These are phyloP conservation scores for Nitzschia palea DNA, from an alignment of 108 stramenopile species.

Conservation along the genomic window DNA sequence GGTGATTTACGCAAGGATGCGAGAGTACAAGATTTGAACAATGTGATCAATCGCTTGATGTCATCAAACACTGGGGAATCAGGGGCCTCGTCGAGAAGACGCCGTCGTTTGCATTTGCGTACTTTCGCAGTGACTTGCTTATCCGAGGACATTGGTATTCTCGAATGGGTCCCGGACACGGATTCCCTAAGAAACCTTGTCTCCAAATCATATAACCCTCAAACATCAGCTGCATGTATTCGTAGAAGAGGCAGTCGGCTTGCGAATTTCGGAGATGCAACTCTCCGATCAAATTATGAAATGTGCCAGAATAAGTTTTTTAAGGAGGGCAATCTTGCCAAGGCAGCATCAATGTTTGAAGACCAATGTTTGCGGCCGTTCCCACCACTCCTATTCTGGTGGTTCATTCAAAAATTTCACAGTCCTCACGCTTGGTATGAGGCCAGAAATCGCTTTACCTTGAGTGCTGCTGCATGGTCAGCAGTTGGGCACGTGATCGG, in stretches of 20 bases:
- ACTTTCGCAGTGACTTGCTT: constrained; percentile 98
- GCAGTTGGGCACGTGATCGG: constrained; percentile 98
- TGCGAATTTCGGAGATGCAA: constrained; percentile 58
- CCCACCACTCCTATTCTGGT: constrained; percentile 93
- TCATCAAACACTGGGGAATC: constrained; percentile 49
- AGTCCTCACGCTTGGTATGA: constrained; percentile 97
- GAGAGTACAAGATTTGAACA: constrained; percentile 96
- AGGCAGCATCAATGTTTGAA: constrained; percentile 72
- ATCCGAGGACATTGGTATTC: constrained; percentile 96
- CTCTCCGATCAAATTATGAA: constrained; percentile 58
- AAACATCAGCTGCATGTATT: constrained; percentile 50
- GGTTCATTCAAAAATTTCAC: constrained; percentile 93
- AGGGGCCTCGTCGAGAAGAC: constrained; percentile 14
- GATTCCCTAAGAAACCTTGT: constrained; percentile 82
- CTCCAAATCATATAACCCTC: constrained; percentile 74
- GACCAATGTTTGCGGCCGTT: constrained; percentile 56
- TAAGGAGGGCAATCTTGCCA: constrained; percentile 58
- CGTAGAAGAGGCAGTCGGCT: constrained; percentile 59
- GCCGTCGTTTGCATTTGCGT: constrained; percentile 51
- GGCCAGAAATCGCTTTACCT: constrained; percentile 91
- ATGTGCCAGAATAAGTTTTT: constrained; percentile 76
- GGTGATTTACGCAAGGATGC: constrained; percentile 99
- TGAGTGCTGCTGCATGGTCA: constrained; percentile 86
- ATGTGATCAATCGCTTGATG: constrained; percentile 95
- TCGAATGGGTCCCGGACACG: constrained; percentile 98